phyloP scores from a whole-genome alignment of 176 grass and related monocot genomes.

The Phragmites australis region DNA sequence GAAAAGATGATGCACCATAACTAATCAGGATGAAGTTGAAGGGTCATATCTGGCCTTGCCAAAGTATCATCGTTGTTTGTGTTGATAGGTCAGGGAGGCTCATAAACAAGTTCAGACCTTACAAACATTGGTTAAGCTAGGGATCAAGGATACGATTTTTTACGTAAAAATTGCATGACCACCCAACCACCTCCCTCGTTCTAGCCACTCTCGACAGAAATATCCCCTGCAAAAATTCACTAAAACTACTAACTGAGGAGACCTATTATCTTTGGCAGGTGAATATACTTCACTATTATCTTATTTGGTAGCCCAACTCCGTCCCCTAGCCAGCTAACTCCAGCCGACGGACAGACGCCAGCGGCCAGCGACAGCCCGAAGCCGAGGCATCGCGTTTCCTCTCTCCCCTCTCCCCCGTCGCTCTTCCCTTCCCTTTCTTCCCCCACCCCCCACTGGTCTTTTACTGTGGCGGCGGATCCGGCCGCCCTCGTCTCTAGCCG shows the following conservation, averaged over 20 bases:
- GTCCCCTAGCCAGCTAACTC: too few relatives aligned
- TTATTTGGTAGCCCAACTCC: too few relatives aligned
- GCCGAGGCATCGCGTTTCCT: too few relatives aligned
- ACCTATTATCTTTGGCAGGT: conserved; percentile 20
- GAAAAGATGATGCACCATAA: conserved; percentile 12
- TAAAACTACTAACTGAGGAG: neutral
- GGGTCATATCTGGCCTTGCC: neutral
- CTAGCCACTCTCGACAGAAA: neutral
- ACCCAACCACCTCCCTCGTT: neutral
- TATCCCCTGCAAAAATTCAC: neutral
- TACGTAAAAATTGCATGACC: conserved; percentile 8
- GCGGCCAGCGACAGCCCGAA: too few relatives aligned
- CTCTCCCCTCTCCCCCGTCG: too few relatives aligned
- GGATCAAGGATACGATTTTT: neutral
- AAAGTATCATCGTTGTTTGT: neutral
- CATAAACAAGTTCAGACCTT: conserved; percentile 16
- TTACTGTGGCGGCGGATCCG: too few relatives aligned
- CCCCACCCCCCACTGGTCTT: too few relatives aligned
- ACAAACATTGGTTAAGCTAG: neutral
- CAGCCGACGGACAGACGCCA: too few relatives aligned
- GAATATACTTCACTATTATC: neutral
- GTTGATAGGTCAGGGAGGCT: conserved; percentile 20
- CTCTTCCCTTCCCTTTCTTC: too few relatives aligned
- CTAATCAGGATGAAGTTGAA: conserved; percentile 5
- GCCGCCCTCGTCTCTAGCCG: too few relatives aligned